Base-by-base conservation (phyloP, 495 filamentous ascomycete genomes). In the Hypoxylon rickii region DNA sequence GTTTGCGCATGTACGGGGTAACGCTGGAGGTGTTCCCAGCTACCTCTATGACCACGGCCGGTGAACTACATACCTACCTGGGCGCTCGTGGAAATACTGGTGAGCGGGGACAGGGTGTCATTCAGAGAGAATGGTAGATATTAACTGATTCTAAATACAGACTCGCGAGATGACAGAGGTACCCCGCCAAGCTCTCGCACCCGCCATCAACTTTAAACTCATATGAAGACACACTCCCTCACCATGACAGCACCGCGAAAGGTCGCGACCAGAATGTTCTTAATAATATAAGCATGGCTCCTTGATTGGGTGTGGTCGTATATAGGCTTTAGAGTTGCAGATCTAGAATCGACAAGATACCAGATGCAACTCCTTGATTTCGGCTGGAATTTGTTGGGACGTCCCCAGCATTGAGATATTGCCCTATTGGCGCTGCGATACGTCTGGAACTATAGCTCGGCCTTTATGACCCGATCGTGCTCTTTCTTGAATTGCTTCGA, bases 241-340 rank as follows among this genome's bases (percentile, higher is more conserved):
- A 32, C 17, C 41, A 47, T 49, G 34, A 40, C 38, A 44, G 24
- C 26, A 17, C 20, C 42, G 49, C 47, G 48, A 22, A 41, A 17
- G 31, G 3, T 31, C 3, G 38, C 44, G 44, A 63, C 59, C 44
- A 63, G 53, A 58, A 58, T 42, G 44, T 50, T 63, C 53, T 54
- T 4, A 39, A 42, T 42, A 58, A 63, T 63, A 53, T 58, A 42
- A 24, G 5, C 13, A 43, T 15, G 4, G 16, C 12, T 42, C 26
- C 11, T 17, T 63, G 59, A 63, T 58, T 63, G 59, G 59, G 4
- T 10, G 15, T 16, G 15, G n/a, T 17, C 12, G 12, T 2, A 63
- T 57, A 63, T 63, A 54, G 59, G 53, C 53, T 63, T 55, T 45
- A 49, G 32, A 26, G 43, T 40, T 45, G 44, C 39, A 63, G 53